Evolutionary conservation across 2,329 filamentous ascomycete genomes (phyloP).

Genomic region (Arachnomyces sp.): DNA sequence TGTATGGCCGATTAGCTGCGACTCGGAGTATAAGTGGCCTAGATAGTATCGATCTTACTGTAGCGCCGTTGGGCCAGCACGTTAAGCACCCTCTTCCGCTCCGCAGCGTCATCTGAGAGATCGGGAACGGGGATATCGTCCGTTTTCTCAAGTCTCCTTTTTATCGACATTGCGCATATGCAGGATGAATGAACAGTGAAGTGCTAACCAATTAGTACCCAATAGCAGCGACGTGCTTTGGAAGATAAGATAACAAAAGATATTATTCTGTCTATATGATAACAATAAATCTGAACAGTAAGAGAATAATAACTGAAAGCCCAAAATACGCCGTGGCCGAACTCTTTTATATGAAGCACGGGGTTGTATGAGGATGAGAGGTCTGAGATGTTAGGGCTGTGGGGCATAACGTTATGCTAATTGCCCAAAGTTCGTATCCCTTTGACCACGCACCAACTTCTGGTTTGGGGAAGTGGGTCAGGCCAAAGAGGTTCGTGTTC

Average conservation of each 20-base stretch:
- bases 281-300: not conserved
- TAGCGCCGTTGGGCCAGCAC: constrained; percentile 48
- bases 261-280: not conserved
- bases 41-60: constrained; percentile 24
- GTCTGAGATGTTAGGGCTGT: too few relatives aligned
- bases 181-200: not conserved
- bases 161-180: constrained; percentile 2
- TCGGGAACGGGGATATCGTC: constrained; percentile 36
- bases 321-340: too few relatives aligned
- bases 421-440: not conserved
- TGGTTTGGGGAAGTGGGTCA: too few relatives aligned
- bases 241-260: too few relatives aligned
- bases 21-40: not conserved
- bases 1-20: constrained; percentile 1
- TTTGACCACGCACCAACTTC: too few relatives aligned
- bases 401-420: constrained; percentile 7
- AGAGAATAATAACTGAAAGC: not conserved
- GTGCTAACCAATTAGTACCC: too few relatives aligned
- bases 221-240: too few relatives aligned
- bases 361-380: too few relatives aligned
- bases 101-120: constrained; percentile 43
- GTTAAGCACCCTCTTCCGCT: constrained; percentile 47
- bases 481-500: too few relatives aligned
- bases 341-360: too few relatives aligned
- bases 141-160: constrained; percentile 12